Evolutionary conservation across 2,329 filamentous ascomycete species (phyloP).

Genomic region (Fusarium sp.): DNA sequence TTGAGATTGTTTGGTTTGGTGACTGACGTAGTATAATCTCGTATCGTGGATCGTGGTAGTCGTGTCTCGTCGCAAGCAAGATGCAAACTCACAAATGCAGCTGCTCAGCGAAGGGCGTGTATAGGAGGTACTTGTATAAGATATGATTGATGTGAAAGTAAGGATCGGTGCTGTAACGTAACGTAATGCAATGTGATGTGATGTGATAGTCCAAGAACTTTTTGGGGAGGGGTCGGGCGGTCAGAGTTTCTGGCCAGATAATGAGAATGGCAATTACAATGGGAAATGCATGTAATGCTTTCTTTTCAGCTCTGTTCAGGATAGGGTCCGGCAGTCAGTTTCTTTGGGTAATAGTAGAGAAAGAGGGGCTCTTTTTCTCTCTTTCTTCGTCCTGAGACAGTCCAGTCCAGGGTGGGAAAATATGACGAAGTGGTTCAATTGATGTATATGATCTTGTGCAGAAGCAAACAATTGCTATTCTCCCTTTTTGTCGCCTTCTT

Average conservation of each 20-base stretch:
- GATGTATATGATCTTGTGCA: constrained; percentile 18
- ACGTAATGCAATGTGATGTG: constrained; percentile 30
- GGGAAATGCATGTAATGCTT: constrained; percentile 3
- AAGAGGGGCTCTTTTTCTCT: constrained; percentile 30
- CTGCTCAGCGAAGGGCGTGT: not conserved
- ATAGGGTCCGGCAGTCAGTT: constrained; percentile 14
- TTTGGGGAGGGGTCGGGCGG: constrained; percentile 4
- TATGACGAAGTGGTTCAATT: constrained; percentile 25
- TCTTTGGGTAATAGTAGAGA: constrained; percentile 11
- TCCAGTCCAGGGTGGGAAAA: constrained; percentile 27
- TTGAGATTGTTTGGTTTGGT: not conserved
- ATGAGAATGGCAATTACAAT: constrained; percentile 4
- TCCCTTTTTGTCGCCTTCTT: constrained; percentile 18
- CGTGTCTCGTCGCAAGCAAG: constrained; percentile 27
- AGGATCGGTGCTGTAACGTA: constrained; percentile 13
- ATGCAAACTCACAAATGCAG: too few relatives aligned
- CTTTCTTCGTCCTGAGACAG: constrained; percentile 34
- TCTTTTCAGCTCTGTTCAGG: not conserved
- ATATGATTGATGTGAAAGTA: constrained; percentile 11
- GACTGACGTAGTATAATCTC: not conserved
- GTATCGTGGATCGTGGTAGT: constrained; percentile 33
- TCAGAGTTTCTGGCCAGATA: constrained; percentile 36
- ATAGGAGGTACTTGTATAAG: constrained; percentile 5
- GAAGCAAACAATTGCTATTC: constrained; percentile 37
- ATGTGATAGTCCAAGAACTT: not conserved